Evolutionary conservation across 78 protist species (phyloP).

Genomic region (Speleostelium caveatum): DNA sequence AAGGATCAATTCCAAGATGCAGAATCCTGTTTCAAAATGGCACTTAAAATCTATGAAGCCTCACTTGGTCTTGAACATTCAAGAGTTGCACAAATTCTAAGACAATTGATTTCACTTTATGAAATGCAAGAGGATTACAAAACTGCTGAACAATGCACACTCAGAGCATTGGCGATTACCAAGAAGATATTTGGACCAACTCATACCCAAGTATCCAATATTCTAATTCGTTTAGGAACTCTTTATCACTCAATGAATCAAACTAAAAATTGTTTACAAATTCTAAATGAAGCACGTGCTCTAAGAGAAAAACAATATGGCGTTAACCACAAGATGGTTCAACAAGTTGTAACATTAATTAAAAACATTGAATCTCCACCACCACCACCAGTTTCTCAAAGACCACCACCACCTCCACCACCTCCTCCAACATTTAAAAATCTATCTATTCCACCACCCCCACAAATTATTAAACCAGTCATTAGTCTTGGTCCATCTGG

Average conservation of each 20-base stretch:
- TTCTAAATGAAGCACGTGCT: conserved; percentile 20
- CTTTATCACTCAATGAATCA: conserved; percentile 25
- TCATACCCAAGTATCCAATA: conserved; percentile 17
- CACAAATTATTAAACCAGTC: neutral
- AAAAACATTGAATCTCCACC: neutral
- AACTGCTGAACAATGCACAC: conserved; percentile 42
- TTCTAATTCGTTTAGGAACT: conserved; percentile 37
- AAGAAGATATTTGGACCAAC: conserved; percentile 63
- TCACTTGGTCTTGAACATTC: conserved; percentile 52
- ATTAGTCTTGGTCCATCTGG: conserved; percentile 17
- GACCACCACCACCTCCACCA: conserved; percentile 24
- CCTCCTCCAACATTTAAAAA: neutral
- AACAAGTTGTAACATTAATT: conserved; percentile 8
- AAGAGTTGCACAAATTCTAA: conserved; percentile 64
- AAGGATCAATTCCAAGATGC: conserved; percentile 72
- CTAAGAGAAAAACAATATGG: conserved; percentile 61
- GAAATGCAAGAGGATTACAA: conserved; percentile 68
- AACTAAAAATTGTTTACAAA: neutral
- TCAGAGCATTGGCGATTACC: conserved; percentile 53
- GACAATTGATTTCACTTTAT: conserved; percentile 69
- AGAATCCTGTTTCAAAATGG: conserved; percentile 64
- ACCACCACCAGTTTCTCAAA: no score
- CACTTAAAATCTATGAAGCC: conserved; percentile 71
- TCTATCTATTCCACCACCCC: neutral
- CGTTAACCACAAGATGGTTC: conserved; percentile 27